Evolutionary conservation across 2,329 filamentous ascomycete genomes (phyloP), one percentile per base, ranked within the genome.

Genomic region (Diplocarpon mali): DNA sequence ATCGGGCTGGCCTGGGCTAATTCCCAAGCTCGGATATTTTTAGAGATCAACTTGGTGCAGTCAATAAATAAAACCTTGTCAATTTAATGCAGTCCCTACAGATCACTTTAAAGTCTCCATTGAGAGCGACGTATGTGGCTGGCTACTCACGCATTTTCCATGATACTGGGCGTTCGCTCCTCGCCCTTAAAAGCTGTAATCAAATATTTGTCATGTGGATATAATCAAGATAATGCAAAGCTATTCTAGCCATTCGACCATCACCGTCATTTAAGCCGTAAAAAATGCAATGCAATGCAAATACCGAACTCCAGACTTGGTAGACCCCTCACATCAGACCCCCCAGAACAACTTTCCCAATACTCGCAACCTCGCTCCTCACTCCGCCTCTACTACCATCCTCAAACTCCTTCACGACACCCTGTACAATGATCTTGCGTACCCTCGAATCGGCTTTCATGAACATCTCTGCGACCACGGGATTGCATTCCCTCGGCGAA

Each of bases 381-480:
- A 86, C 76, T 9, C 83, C 81, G 36, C 69, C 71, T 37, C 90
- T 71, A 62, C 84, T 92, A 15, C 78, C 77, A 46, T 95, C 90
- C 63, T 96, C 92, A 62, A 96, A 95, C 60, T 98, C 92, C 54
- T 88, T 81, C 38, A 95, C 82, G 1, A 93, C 78, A 5, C 84
- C 84, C 38, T 86, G 81, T 1, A 98, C 76, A 49, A 98, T 83
- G 40, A 95, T 80, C 67, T 95, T 96, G 50, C 89, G 73, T 36
- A 98, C 75, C 52, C 79, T 81, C 5, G 81, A 75, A 65, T 98
- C 92, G 0, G 85, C 86, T 65, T 98, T 98, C 10, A 78, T 75
- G 55, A 98, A 98, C 43, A 90, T 69, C 61, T 96, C 92, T 0
- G 81, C 85, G 0, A 96, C 72, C 0, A 70, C 65, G 0, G 78